Base-by-base conservation (phyloP, 805 yeast genomes). In the Barnettozyma californica region DNA sequence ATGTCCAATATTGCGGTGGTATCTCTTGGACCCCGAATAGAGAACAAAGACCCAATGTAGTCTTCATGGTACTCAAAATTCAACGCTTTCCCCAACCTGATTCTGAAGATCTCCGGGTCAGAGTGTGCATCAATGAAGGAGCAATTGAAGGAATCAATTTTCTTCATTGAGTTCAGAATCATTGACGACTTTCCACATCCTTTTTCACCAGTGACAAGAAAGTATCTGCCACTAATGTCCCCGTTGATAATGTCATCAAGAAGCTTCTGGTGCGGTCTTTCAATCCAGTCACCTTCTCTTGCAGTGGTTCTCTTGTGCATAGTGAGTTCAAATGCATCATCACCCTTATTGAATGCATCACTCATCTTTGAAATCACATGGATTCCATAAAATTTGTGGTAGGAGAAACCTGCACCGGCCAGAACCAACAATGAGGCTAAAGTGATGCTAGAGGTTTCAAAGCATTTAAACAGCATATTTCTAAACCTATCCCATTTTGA, bases 111-210 rank as follows among this genome's bases (percentile, higher is more conserved):
- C 61, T 87, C 95, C 0, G 92, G 88, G 61, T 87, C 95, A 0
- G 91, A 83, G 58, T 87, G 94, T 1, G 94, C 94, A 60, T 87
- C 95, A 51, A 87, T 68, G 43, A 83, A 73, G 0, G 88, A 78
- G 44, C 88, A 87, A 56, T 83, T 78, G 44, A 67, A 64, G 0
- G 91, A 88, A 35, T 74, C 68, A 2, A 78, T 79, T 54, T 81
- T 77, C 50, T 80, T 75, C 71, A 87, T 78, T 2, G 89, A 76
- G 54, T 87, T 89, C 57, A 84, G 65, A 14, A 87, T 72, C 70
- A 88, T 74, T 1, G 92, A 82, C 1, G 90, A 82, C 61, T 87
- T 87, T 2, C 95, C 95, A 0, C 94, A 87, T 1, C 95, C 95
- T 61, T 87, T 87, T 62, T 87, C 95, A 27, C 95, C 95, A 37